Conservation (phyloP, 805 yeast genomes). For the Metschnikowia matae region DNA sequence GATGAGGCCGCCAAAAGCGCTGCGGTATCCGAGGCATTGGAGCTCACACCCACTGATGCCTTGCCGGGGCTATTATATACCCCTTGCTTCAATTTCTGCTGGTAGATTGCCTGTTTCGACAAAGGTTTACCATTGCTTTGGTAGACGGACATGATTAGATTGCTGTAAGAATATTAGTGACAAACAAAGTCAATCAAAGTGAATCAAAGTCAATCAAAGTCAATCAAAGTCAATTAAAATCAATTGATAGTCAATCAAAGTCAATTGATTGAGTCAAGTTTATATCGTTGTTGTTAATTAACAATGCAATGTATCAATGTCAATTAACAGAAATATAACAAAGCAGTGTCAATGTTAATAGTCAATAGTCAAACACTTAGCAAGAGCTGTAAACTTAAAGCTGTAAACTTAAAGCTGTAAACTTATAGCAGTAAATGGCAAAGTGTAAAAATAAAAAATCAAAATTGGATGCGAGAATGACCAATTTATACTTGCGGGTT, state of each 20-base stretch:
- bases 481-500: too few relatives aligned
- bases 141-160: slow-evolving; percentile 45
- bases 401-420: too few relatives aligned
- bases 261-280: too few relatives aligned
- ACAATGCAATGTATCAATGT: not conserved
- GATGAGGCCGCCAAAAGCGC: slow-evolving; percentile 70
- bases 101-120: slow-evolving; percentile 70
- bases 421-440: too few relatives aligned
- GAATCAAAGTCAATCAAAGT: not conserved
- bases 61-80: slow-evolving; percentile 49
- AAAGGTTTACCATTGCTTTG: slow-evolving; percentile 68
- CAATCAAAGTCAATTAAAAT: too few relatives aligned
- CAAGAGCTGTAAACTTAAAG: too few relatives aligned
- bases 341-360: too few relatives aligned
- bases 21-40: slow-evolving; percentile 70
- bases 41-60: slow-evolving; percentile 57
- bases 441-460: too few relatives aligned
- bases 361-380: too few relatives aligned
- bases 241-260: not conserved
- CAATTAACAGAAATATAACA: too few relatives aligned
- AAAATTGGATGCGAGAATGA: too few relatives aligned
- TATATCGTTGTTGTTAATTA: not conserved
- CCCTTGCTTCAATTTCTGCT: slow-evolving; percentile 69
- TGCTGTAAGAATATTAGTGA: not conserved
- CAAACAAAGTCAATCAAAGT: too few relatives aligned